Percentiles rank a stretch among this genome's conserved stretches.
Conservation (phyloP, 2,329 filamentous ascomycete genomes). For the Aphanocladium album region DNA sequence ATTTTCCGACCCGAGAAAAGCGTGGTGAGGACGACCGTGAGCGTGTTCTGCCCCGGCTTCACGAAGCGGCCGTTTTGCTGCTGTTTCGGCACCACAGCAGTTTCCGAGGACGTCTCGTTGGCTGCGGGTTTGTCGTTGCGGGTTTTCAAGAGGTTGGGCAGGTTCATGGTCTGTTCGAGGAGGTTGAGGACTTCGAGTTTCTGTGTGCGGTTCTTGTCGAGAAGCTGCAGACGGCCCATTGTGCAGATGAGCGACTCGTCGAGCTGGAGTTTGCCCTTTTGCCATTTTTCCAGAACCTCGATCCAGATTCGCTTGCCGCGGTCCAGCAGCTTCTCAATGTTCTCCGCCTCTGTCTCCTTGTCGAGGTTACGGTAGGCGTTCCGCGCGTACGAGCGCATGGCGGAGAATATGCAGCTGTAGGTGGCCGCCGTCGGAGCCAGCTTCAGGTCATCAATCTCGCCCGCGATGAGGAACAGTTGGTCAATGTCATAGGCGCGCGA, state of each 20-base stretch:
- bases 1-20: constrained; percentile 57
- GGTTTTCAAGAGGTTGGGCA: constrained; percentile 46
- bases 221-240: constrained; percentile 74
- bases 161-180: constrained; percentile 75
- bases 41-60: constrained; percentile 48
- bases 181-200: constrained; percentile 69
- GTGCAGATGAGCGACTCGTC: constrained; percentile 75
- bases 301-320: constrained; percentile 75
- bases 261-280: constrained; percentile 60
- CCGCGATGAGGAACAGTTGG: constrained; percentile 69
- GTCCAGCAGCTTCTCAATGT: constrained; percentile 45
- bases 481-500: constrained; percentile 70
- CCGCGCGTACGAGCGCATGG: constrained; percentile 47
- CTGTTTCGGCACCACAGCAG: neutral
- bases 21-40: constrained; percentile 65
- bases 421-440: constrained; percentile 64
- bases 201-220: constrained; percentile 54
- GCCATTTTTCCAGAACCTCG: constrained; percentile 74
- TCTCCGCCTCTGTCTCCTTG: constrained; percentile 27
- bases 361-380: constrained; percentile 23
- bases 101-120: neutral
- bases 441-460: constrained; percentile 61
- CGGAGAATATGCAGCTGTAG: constrained; percentile 79
- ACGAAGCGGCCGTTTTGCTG: constrained; percentile 22
- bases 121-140: neutral